These are phyloP conservation scores for Trichoderma sp. DNA, from an alignment of 2,329 filamentous ascomycete genomes.

Conservation along the genomic window DNA sequence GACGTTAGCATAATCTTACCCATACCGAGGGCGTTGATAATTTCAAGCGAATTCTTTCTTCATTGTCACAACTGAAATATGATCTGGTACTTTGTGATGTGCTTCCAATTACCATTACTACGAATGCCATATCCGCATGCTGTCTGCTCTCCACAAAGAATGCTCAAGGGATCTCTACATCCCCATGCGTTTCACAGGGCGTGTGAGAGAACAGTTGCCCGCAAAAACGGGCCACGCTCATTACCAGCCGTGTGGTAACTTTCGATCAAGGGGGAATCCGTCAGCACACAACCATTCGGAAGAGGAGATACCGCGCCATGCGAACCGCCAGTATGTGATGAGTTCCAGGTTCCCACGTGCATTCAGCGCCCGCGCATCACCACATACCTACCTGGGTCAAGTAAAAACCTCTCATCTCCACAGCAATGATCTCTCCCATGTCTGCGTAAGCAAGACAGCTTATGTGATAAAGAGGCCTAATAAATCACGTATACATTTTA, in stretches of 20 bases:
- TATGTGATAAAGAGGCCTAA: neutral
- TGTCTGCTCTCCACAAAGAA: neutral
- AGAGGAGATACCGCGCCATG: neutral
- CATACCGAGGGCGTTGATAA: conserved; percentile 6
- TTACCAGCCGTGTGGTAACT: neutral
- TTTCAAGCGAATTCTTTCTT: conserved; percentile 7
- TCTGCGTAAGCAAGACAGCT: neutral
- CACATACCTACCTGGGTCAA: neutral
- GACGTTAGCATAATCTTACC: conserved; percentile 32
- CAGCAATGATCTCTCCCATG: neutral
- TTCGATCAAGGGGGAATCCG: neutral
- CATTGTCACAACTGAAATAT: neutral
- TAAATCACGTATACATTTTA: neutral
- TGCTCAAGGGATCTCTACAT: neutral
- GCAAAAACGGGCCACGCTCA: neutral
- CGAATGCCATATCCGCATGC: neutral
- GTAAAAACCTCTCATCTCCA: neutral
- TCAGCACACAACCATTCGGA: neutral
- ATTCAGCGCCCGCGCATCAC: neutral
- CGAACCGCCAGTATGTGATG: neutral
- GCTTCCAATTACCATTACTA: neutral
- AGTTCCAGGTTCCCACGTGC: neutral
- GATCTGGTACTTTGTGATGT: neutral
- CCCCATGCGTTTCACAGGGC: neutral
- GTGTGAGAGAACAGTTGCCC: neutral